These are phyloP conservation scores for Ascochyta koolunga DNA, from an alignment of 2,329 filamentous ascomycete genomes.

Conservation along the genomic window DNA sequence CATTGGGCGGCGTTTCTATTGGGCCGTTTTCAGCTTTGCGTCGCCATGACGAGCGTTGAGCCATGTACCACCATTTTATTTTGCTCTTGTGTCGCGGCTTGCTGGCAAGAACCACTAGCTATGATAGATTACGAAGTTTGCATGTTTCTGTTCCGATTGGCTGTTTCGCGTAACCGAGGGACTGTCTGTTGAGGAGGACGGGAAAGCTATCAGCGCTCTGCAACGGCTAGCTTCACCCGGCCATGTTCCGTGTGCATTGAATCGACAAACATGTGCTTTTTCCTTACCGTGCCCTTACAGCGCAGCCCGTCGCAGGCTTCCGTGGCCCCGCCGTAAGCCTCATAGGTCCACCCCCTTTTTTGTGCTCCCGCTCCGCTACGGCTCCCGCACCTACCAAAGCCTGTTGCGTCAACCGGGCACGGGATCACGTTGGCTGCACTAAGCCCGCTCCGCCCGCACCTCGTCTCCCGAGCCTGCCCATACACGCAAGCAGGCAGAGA, in stretches of 20 bases:
- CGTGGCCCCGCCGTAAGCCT: neutral
- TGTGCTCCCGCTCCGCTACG: no score
- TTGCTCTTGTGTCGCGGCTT: slow-evolving; percentile 11
- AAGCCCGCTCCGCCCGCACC: neutral
- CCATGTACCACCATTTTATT: slow-evolving; percentile 18
- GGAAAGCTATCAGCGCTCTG: neutral
- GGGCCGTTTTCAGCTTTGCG: slow-evolving; percentile 7
- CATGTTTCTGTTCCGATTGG: neutral
- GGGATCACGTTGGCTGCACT: slow-evolving; percentile 17
- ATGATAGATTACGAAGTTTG: slow-evolving; percentile 4
- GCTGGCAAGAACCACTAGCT: slow-evolving; percentile 18
- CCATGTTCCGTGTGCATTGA: no score
- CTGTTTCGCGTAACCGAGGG: no score
- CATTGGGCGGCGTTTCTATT: slow-evolving; percentile 43
- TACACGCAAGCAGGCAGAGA: no score
- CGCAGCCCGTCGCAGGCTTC: neutral
- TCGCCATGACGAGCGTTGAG: slow-evolving; percentile 11
- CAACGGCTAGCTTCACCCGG: neutral
- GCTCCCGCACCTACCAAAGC: neutral
- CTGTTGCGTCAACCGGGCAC: slow-evolving; percentile 19
- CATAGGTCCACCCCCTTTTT: slow-evolving; percentile 4
- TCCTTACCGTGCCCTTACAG: no score
- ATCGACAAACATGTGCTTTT: no score
- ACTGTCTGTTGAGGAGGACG: no score
- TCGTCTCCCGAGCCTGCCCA: no score